Evolutionary conservation across 2,329 filamentous ascomycete genomes (phyloP).

Genomic region (Penicillium sp.): DNA sequence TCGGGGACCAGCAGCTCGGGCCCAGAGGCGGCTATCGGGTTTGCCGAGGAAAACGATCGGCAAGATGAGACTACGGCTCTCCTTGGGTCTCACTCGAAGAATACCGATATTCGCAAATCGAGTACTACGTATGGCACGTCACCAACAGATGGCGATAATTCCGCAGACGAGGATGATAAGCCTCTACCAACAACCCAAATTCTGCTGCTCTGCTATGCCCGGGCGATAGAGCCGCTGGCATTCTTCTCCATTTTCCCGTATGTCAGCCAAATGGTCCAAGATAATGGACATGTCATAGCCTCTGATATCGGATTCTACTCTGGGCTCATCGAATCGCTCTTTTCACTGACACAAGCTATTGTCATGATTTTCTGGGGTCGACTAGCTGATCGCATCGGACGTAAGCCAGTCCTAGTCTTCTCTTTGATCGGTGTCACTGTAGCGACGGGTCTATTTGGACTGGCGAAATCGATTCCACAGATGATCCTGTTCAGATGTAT

Average conservation of each 20-base stretch:
- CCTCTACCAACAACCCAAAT: conserved; percentile 66
- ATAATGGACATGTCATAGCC: conserved; percentile 61
- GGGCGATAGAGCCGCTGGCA: conserved; percentile 73
- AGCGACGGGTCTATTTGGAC: conserved; percentile 65
- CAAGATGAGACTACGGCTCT: conserved; percentile 19
- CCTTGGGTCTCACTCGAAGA: conserved; percentile 1
- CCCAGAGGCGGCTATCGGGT: neutral
- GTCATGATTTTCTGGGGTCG: conserved; percentile 75
- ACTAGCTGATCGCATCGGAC: conserved; percentile 66
- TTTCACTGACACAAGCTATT: conserved; percentile 73
- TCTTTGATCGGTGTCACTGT: conserved; percentile 65
- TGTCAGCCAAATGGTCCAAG: conserved; percentile 73
- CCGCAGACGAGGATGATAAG: conserved; percentile 41
- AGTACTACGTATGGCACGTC: neutral
- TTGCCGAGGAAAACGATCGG: conserved; percentile 3
- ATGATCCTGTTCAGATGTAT: conserved; percentile 73
- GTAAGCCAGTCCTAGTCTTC: conserved; percentile 70
- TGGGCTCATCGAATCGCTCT: conserved; percentile 70
- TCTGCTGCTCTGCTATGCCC: conserved; percentile 69
- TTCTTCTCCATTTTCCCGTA: conserved; percentile 83
- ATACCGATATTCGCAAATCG: neutral
- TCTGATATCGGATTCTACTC: conserved; percentile 78
- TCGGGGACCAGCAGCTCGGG: neutral
- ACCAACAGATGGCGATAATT: neutral
- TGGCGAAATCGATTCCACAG: conserved; percentile 66